phyloP scores from a whole-genome alignment of 805 yeast genomes.

The Dipodascus albidus region DNA sequence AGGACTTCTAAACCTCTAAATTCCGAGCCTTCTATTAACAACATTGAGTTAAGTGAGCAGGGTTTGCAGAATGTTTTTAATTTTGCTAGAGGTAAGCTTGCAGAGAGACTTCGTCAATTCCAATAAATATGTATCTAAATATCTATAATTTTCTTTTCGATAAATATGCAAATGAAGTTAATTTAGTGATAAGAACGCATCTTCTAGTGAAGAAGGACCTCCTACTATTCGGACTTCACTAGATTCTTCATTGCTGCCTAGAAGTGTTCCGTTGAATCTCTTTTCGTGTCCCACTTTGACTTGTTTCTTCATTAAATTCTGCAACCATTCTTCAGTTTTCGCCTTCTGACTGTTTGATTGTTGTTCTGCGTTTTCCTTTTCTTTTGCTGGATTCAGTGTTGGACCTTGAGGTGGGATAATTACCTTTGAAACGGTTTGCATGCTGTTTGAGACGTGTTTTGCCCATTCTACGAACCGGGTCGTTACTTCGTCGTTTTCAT shows the following conservation, averaged over 20 bases:
- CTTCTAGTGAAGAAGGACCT: constrained; percentile 11
- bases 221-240: constrained; percentile 9
- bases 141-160: not conserved
- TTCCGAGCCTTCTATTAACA: constrained; percentile 39
- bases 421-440: constrained; percentile 23
- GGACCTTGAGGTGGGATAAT: constrained; percentile 3
- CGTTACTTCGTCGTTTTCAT: constrained; percentile 28
- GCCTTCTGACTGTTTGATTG: constrained; percentile 1
- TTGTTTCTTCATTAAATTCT: constrained; percentile 21
- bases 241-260: constrained; percentile 11
- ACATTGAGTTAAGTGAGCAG: constrained; percentile 30
- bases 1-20: constrained; percentile 85
- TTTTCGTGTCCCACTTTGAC: constrained; percentile 25
- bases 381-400: constrained; percentile 3
- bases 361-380: not conserved
- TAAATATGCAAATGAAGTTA: not conserved
- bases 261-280: constrained; percentile 22
- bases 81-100: constrained; percentile 67
- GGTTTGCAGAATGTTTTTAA: constrained; percentile 61
- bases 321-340: constrained; percentile 23
- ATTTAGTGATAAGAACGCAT: not conserved
- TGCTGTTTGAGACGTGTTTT: constrained; percentile 32
- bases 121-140: constrained; percentile 4
- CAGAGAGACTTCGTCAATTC: constrained; percentile 36
- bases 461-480: constrained; percentile 47